Conservation (phyloP, 768 basidiomycete species). For the Suillus occidentalis region DNA sequence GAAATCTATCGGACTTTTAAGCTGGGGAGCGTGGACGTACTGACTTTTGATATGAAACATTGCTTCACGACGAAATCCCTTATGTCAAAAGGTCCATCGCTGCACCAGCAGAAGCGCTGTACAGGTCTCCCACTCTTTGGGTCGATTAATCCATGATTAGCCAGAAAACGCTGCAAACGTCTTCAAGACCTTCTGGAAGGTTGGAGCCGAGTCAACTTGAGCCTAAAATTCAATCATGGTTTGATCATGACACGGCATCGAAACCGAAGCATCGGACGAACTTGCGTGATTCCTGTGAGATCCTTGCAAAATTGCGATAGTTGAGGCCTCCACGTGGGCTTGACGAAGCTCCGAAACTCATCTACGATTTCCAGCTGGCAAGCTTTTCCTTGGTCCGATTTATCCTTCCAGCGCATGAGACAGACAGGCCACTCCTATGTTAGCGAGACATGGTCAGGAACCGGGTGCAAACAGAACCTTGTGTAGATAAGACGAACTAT, state of each 20-base stretch:
- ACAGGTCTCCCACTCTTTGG: conserved; percentile 53
- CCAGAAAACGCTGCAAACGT: conserved; percentile 67
- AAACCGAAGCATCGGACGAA: conserved; percentile 37
- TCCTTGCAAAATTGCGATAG: conserved; percentile 83
- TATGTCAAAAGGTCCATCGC: conserved; percentile 81
- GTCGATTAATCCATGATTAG: conserved; percentile 69
- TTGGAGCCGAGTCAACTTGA: conserved; percentile 78
- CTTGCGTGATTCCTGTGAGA: conserved; percentile 93
- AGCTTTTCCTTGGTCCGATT: conserved; percentile 46
- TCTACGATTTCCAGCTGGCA: conserved; percentile 66
- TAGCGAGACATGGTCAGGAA: conserved; percentile 11
- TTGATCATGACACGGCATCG: conserved; percentile 6
- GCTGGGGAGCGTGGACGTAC: conserved; percentile 20
- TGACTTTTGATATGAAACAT: conserved; percentile 81
- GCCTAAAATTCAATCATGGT: conserved; percentile 44
- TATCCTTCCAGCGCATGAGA: conserved; percentile 80
- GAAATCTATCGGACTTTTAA: background rate
- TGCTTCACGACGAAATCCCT: conserved; percentile 88
- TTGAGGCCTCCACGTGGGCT: conserved; percentile 81
- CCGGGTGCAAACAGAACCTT: background rate
- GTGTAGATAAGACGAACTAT: conserved; percentile 59
- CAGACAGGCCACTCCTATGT: conserved; percentile 91
- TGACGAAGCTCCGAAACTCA: conserved; percentile 87
- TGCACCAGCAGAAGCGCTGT: conserved; percentile 77
- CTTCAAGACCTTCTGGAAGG: conserved; percentile 67